Percentiles rank a stretch among this genome's conserved stretches.
These are phyloP conservation scores for Catenaria anguillulae DNA, from an alignment of 371 early-diverging fungal genomes.

Conservation along the genomic window DNA sequence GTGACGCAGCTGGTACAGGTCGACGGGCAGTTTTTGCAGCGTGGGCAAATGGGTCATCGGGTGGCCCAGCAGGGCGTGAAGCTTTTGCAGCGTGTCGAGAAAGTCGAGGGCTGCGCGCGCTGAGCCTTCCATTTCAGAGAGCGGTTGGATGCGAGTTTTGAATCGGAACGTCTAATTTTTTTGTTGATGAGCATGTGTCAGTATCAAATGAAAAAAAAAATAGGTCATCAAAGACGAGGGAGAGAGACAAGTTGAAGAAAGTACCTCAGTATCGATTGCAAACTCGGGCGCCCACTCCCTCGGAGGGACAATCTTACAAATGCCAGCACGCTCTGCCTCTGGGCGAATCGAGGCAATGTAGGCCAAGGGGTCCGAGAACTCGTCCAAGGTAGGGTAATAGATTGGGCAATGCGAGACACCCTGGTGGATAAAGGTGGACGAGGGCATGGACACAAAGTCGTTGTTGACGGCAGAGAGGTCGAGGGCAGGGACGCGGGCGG, in stretches of 20 bases:
- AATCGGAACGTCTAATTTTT: slow-evolving; percentile 66
- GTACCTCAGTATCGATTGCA: slow-evolving; percentile 66
- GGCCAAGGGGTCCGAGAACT: slow-evolving; percentile 67
- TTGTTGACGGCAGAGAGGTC: not conserved
- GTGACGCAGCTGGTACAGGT: slow-evolving; percentile 64
- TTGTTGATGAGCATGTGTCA: too few relatives aligned
- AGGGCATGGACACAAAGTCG: not conserved
- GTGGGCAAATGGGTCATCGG: slow-evolving; percentile 60
- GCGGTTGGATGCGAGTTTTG: slow-evolving; percentile 69
- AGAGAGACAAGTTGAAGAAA: slow-evolving; percentile 7
- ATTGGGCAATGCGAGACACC: slow-evolving; percentile 32
- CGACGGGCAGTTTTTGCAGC: slow-evolving; percentile 67
- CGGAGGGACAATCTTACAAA: slow-evolving; percentile 89
- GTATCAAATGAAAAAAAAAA: not conserved
- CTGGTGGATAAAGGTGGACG: slow-evolving; percentile 13
- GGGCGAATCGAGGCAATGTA: slow-evolving; percentile 69
- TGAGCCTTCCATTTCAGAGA: slow-evolving; percentile 81
- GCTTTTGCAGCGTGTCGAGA: slow-evolving; percentile 73
- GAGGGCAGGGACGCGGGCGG: not conserved
- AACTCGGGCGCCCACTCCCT: slow-evolving; percentile 65
- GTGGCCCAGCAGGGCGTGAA: slow-evolving; percentile 63
- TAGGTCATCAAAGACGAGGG: not conserved
- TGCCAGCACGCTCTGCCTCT: slow-evolving; percentile 66
- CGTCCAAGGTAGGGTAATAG: slow-evolving; percentile 65
- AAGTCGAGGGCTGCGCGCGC: slow-evolving; percentile 76